Base-by-base conservation (phyloP, 495 filamentous ascomycete species). In the Talaromyces nanjingensis region DNA sequence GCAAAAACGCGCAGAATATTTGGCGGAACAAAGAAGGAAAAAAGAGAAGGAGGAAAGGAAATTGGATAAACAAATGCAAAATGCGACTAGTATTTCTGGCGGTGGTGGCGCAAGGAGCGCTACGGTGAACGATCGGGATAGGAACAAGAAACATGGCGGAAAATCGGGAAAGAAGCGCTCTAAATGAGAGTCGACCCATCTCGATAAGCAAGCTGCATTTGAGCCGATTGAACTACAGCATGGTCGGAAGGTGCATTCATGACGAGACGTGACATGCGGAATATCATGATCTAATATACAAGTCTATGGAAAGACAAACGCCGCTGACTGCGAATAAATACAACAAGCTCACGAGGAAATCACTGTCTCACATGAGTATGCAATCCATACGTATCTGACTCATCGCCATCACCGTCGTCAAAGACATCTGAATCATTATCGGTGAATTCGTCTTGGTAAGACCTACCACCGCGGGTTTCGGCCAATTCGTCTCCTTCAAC, bases 361-460 rank as follows among this genome's bases (percentile, higher is more conserved):
- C 37, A 62, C 27, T 37, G 20, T 37, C 39, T 58, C 29, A 80
- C 65, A 66, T 82, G 81, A 8, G 70, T 72, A 67, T 82, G 77
- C 25, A 84, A 68, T n/a, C 73, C 74, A 62, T 79, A 82, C n/a
- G 75, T 70, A 57, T 79, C 79, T 59, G 68, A 66, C 16, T 72
- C 70, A 25, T 73, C 67, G 5, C 70, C 78, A 60, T 79, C 76
- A 3, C 73, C 79, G 53, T 78, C 75, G 49, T 70, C 63, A 68
- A 77, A 74, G 59, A 82, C 60, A 62, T 83, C 76, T 53, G 79
- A 81, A 59, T 84, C 80, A 65, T 83, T 81, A 66, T 84, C 79
- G n/a, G 79, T 82, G 63, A 83, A 81, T 49, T 83, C 79, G 68
- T 84, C 81, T 60, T 70, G 77, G 63, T 84, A 84, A 18, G 55